A percentile compares a stretch with the other conserved stretches of the same genome.
Conservation (phyloP, 208 protist genomes). For the Leishmania martiniquensis region DNA sequence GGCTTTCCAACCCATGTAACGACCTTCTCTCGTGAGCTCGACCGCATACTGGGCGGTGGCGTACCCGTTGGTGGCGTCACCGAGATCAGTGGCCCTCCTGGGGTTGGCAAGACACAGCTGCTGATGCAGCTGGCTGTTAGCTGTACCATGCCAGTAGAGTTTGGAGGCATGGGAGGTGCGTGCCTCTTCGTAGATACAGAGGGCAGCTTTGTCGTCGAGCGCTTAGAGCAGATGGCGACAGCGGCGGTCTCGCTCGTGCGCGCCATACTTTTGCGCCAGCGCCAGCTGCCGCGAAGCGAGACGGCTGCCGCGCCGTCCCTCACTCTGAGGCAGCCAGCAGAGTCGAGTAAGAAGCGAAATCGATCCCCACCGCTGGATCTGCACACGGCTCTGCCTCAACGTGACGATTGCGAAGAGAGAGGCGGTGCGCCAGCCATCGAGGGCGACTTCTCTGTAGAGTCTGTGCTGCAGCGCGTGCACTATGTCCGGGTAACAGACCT, state of each 20-base stretch:
- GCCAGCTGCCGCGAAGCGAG: neutral
- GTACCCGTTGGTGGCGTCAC: conserved; percentile 64
- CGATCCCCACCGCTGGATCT: neutral
- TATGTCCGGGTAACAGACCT: conserved; percentile 73
- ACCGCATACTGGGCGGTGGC: conserved; percentile 78
- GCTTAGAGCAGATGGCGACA: conserved; percentile 73
- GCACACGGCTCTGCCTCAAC: neutral
- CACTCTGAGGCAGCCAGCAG: neutral
- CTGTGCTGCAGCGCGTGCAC: conserved; percentile 63
- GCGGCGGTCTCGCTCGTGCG: conserved; percentile 53
- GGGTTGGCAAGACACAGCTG: conserved; percentile 93
- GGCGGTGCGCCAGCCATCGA: neutral
- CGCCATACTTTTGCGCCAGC: conserved; percentile 2
- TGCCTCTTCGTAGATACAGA: conserved; percentile 94
- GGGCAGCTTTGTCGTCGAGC: conserved; percentile 83
- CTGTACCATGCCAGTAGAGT: conserved; percentile 55
- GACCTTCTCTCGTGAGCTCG: conserved; percentile 77
- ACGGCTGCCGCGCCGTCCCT: neutral
- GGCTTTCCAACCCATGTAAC: conserved; percentile 39
- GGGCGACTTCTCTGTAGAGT: conserved; percentile 40
- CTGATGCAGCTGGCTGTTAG: conserved; percentile 88
- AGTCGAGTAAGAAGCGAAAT: neutral
- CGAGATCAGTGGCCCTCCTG: conserved; percentile 88
- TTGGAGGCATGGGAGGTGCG: conserved; percentile 74
- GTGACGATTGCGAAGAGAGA: too few relatives aligned